Evolutionary conservation across 1,139 yeast species (phyloP).

Genomic region (Blastobotrys indianensis): DNA sequence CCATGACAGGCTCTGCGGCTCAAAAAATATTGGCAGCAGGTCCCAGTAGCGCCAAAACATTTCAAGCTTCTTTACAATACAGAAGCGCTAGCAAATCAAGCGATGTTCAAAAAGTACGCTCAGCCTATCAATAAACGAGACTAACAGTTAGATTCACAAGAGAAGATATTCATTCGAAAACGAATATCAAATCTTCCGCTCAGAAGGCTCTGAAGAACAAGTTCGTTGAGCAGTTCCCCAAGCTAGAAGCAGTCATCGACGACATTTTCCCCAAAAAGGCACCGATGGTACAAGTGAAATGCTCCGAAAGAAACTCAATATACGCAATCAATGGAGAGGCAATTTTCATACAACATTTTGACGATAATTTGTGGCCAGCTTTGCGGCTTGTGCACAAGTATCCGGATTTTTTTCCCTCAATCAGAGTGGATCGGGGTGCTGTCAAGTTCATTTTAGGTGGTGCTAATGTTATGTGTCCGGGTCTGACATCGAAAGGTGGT

Average conservation of each 20-base stretch:
- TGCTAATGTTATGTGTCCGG: conserved; percentile 97
- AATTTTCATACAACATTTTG: conserved; percentile 75
- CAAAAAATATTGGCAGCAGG: too few relatives aligned
- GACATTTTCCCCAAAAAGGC: conserved; percentile 85
- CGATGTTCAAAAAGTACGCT: conserved; percentile 19
- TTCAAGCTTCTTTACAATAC: too few relatives aligned
- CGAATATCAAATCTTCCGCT: conserved; percentile 87
- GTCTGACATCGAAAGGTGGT: conserved; percentile 89
- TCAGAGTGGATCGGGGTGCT: conserved; percentile 94
- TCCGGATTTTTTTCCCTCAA: conserved; percentile 62
- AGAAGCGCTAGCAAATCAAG: background rate
- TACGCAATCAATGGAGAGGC: conserved; percentile 71
- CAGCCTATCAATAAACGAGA: background rate
- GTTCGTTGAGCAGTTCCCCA: conserved; percentile 66
- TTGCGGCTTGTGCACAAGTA: conserved; percentile 67
- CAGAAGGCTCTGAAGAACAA: conserved; percentile 77
- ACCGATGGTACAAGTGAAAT: conserved; percentile 75
- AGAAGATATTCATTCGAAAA: conserved; percentile 84
- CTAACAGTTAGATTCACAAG: conserved; percentile 59
- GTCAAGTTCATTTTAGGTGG: conserved; percentile 91
- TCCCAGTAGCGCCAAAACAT: too few relatives aligned
- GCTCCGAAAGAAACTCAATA: conserved; percentile 82
- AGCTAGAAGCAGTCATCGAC: conserved; percentile 68
- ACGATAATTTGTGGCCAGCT: conserved; percentile 70
- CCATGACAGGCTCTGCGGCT: too few relatives aligned